phyloP scores from a whole-genome alignment of 169 alveolate genomes.

The Theileria orientalis region DNA sequence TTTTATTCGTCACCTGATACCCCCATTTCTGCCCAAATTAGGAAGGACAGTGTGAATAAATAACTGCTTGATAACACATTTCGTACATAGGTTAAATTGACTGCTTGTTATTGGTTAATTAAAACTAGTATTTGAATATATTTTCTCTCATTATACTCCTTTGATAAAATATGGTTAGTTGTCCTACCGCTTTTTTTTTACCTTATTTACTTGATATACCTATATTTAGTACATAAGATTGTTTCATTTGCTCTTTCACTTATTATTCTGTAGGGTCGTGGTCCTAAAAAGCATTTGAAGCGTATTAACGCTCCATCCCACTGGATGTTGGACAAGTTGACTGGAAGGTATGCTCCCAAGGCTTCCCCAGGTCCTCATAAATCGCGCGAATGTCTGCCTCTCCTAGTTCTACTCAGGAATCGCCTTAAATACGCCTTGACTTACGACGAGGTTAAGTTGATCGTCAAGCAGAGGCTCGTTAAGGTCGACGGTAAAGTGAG shows the following conservation, averaged over 20 bases:
- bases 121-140: neutral
- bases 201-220: neutral
- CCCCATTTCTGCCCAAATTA: neutral
- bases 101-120: neutral
- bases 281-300: slow-evolving; percentile 98
- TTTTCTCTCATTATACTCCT: neutral
- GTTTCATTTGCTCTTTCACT: neutral
- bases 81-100: neutral
- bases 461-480: slow-evolving; percentile 94
- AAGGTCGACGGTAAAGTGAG: slow-evolving; percentile 96
- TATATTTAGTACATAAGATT: neutral
- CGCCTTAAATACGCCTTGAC: slow-evolving; percentile 92
- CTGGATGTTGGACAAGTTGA: slow-evolving; percentile 97
- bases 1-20: no score
- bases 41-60: neutral
- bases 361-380: slow-evolving; percentile 96
- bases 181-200: neutral
- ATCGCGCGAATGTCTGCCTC: slow-evolving; percentile 95
- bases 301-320: slow-evolving; percentile 98
- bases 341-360: slow-evolving; percentile 92
- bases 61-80: neutral
- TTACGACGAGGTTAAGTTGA: slow-evolving; percentile 91
- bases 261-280: slow-evolving; percentile 89
- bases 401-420: slow-evolving; percentile 89
- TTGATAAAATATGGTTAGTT: slow-evolving; percentile 14